Conservation (phyloP, 352 stramenopile genomes). For the Pelagophyceae sp. region DNA sequence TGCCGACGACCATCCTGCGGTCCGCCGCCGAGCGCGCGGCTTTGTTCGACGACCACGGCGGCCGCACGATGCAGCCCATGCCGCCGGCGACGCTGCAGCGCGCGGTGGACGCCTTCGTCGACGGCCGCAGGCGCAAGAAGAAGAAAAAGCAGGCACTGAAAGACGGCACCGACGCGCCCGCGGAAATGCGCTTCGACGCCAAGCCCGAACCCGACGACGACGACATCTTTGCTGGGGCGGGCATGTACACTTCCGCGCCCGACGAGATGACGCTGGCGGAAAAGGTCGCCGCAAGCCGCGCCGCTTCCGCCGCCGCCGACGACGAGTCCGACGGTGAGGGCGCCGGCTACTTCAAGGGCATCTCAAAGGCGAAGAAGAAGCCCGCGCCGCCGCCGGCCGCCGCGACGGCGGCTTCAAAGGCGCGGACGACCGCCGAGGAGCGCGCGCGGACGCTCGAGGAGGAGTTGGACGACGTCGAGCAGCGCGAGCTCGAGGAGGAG, state of each 20-base stretch:
- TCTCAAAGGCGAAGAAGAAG: neutral
- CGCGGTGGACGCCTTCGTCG: neutral
- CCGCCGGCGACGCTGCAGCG: neutral
- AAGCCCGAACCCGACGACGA: neutral
- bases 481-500: neutral
- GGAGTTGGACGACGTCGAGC: neutral
- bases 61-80: neutral
- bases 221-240: constrained; percentile 12
- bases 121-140: neutral
- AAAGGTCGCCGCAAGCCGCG: neutral
- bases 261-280: neutral
- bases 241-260: neutral
- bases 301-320: neutral
- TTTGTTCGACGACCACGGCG: neutral
- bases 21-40: neutral
- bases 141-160: neutral
- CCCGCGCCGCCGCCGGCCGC: neutral
- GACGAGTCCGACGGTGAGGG: neutral
- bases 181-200: neutral
- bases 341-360: neutral
- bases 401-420: neutral
- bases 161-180: neutral
- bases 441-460: neutral
- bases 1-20: neutral
- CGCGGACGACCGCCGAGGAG: neutral